Conservation (phyloP, 352 stramenopile genomes). For the Globisporangium canariense region DNA sequence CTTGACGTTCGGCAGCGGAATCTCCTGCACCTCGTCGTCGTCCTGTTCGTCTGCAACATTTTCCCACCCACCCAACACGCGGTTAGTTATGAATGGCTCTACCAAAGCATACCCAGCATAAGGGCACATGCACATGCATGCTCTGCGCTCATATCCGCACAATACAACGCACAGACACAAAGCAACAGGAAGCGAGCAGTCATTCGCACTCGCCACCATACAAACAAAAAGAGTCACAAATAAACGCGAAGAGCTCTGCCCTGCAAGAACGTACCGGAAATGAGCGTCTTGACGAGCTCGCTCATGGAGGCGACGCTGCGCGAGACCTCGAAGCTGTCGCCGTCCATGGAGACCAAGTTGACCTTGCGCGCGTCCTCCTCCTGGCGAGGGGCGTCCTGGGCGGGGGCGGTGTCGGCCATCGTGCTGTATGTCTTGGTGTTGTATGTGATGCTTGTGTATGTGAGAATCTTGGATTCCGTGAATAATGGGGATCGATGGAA, state of each 20-base stretch:
- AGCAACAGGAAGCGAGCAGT: neutral
- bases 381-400: conserved; percentile 43
- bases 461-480: conserved; percentile 4
- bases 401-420: conserved; percentile 58
- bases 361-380: conserved; percentile 83
- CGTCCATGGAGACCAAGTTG: conserved; percentile 92
- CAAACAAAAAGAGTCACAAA: neutral
- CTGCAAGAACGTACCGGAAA: conserved; percentile 73
- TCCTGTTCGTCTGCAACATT: conserved; percentile 89
- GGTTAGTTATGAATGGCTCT: neutral
- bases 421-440: conserved; percentile 8
- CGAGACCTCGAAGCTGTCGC: conserved; percentile 95
- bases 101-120: too few species aligned
- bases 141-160: neutral
- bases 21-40: conserved; percentile 95
- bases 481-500: conserved; percentile 5
- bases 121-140: neutral
- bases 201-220: conserved; percentile 6
- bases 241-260: too few species aligned
- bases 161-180: neutral
- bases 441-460: neutral
- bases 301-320: conserved; percentile 94
- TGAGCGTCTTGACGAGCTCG: conserved; percentile 97
- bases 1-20: conserved; percentile 98
- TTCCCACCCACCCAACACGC: neutral